Evolutionary conservation across 2,329 filamentous ascomycete species (phyloP).

Genomic region (Ophiostoma australiae): DNA sequence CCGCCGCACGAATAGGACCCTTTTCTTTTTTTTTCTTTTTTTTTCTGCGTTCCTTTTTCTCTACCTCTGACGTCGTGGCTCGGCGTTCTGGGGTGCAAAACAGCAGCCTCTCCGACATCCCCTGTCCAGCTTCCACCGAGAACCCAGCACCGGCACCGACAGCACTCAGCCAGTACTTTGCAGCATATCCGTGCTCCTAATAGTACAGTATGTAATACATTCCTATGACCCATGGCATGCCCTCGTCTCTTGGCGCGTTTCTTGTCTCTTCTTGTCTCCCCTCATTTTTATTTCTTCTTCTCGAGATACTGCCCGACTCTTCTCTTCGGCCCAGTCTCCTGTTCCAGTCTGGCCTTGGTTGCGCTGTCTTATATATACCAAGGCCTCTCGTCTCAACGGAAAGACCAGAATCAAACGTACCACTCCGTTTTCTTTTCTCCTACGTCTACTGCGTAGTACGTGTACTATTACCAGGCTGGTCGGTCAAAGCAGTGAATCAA

Average conservation of each 20-base stretch:
- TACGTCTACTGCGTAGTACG: too few relatives aligned
- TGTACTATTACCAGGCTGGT: not conserved
- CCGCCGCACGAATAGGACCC: not conserved
- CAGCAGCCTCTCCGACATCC: not conserved
- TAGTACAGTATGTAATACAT: not conserved
- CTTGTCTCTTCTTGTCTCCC: not conserved
- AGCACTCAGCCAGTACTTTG: not conserved
- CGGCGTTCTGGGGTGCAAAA: slow-evolving; percentile 1
- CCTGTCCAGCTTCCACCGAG: not conserved
- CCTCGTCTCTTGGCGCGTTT: slow-evolving; percentile 9
- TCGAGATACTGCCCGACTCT: too few relatives aligned
- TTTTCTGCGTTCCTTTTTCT: not conserved
- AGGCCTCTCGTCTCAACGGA: not conserved
- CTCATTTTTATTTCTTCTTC: not conserved
- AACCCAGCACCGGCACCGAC: not conserved
- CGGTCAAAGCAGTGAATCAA: not conserved
- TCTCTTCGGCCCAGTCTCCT: not conserved
- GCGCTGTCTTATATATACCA: not conserved
- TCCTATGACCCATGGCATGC: not conserved
- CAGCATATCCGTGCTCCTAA: too few relatives aligned
- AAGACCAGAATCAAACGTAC: slow-evolving; percentile 8
- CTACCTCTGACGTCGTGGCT: not conserved
- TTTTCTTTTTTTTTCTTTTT: not conserved
- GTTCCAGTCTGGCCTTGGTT: slow-evolving; percentile 7
- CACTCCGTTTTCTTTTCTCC: not conserved